These are phyloP conservation scores for Penstemon davidsonii DNA, from an alignment of 257 asterid genomes.

Conservation along the genomic window DNA sequence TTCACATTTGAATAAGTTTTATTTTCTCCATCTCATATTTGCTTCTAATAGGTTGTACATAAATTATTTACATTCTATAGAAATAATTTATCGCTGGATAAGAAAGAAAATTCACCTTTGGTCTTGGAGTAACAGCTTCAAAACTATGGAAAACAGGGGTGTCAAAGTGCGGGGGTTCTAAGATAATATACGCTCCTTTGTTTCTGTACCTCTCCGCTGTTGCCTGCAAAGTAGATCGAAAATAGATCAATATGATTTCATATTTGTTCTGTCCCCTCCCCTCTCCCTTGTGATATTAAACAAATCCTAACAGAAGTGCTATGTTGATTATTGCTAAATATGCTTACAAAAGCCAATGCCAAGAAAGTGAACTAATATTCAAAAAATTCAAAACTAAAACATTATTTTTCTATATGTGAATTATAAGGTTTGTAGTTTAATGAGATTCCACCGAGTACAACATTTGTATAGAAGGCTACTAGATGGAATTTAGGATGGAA, in stretches of 20 bases:
- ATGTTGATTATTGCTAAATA: background rate
- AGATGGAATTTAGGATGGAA: background rate
- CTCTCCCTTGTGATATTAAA: too few species aligned
- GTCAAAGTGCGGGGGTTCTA: slow-evolving; percentile 79
- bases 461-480: background rate
- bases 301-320: background rate
- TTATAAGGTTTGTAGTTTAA: background rate
- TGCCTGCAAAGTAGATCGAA: slow-evolving; percentile 53
- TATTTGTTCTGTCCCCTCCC: background rate
- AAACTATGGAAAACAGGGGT: slow-evolving; percentile 73
- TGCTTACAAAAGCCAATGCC: slow-evolving; percentile 3
- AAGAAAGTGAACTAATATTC: slow-evolving; percentile 7
- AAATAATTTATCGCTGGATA: background rate
- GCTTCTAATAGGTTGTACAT: slow-evolving; percentile 6
- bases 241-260: slow-evolving; percentile 24
- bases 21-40: background rate
- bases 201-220: slow-evolving; percentile 81
- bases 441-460: background rate
- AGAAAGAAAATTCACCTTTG: slow-evolving; percentile 54
- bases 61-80: slow-evolving; percentile 1
- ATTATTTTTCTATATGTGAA: background rate
- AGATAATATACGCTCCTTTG: slow-evolving; percentile 85
- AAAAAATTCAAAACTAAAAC: background rate
- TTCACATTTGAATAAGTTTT: background rate
- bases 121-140: slow-evolving; percentile 92